phyloP scores from a whole-genome alignment of 176 grass and related monocot species.

The Coix lacrymajobi region DNA sequence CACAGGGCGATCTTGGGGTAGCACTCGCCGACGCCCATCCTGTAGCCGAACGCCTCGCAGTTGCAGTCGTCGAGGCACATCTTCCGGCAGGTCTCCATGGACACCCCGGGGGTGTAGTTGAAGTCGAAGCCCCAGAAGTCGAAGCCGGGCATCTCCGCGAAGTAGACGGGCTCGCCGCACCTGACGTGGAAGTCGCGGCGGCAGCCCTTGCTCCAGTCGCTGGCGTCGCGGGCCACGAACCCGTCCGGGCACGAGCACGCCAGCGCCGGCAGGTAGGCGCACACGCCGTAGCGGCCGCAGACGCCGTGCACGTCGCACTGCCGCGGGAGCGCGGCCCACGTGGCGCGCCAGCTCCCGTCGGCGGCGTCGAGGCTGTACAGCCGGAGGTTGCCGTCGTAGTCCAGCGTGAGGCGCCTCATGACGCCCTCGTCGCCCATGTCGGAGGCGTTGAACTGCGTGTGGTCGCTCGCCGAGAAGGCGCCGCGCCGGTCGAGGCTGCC shows the following conservation, averaged over 20 bases:
- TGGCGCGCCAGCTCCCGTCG: constrained; percentile 30
- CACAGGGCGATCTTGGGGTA: constrained; percentile 55
- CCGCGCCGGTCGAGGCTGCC: constrained; percentile 40
- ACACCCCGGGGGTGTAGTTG: constrained; percentile 15
- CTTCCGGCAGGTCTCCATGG: constrained; percentile 31
- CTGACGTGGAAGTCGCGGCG: constrained; percentile 25
- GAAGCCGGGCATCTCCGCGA: constrained; percentile 8
- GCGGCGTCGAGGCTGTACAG: constrained; percentile 48
- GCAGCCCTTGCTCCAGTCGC: constrained; percentile 77
- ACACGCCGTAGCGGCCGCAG: constrained; percentile 55
- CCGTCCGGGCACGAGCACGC: constrained; percentile 46
- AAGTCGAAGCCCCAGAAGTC: constrained; percentile 65
- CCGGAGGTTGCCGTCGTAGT: constrained; percentile 77
- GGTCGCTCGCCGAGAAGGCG: constrained; percentile 48
- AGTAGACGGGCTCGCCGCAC: constrained; percentile 28
- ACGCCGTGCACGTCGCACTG: constrained; percentile 54
- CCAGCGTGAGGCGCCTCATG: constrained; percentile 58
- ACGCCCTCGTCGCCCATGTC: constrained; percentile 33
- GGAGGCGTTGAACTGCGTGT: constrained; percentile 41
- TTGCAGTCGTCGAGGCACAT: constrained; percentile 51
- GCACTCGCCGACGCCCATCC: constrained; percentile 30
- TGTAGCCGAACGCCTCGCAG: constrained; percentile 69
- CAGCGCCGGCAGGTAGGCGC: constrained; percentile 24
- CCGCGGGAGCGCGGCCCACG: constrained; percentile 45
- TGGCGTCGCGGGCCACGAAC: constrained; percentile 30